Base-by-base conservation (phyloP, 768 basidiomycete genomes). In the Botryobasidium botryosum region DNA sequence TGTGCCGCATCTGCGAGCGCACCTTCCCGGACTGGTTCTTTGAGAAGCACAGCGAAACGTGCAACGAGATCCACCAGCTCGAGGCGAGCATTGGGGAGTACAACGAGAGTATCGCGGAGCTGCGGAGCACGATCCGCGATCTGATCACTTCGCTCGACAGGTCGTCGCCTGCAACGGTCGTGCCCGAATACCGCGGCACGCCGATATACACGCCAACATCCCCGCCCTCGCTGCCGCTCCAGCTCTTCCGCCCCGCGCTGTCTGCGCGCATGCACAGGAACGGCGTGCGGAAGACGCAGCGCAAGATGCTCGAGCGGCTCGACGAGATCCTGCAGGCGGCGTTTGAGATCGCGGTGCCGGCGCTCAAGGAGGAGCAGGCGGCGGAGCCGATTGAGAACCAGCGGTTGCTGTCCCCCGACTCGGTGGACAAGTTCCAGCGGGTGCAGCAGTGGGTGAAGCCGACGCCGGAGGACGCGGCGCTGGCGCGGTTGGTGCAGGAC, bases 11-110 rank as follows among this genome's bases (percentile, higher is more conserved):
- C 50, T 99, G 94, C 67, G 94, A 99, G 63, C 77, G 82, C 56
- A 79, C 83, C 53, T 83, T 97, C 47, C 91, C 92, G 2, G 84
- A 92, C 50, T 99, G 94, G 94, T 99, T 90, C 66, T 99, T 99
- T 59, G 94, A 97, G 66, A 97, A 96, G 66, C 94, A 99, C 66
- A 97, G 88, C 71, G 94, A 99, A 63, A 97, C 91, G 8, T 99
- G 94, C 55, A 86, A 77, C 52, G 92, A 96, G 63, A 79, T 84
- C 3, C 94, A 99, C 62, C 78, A 86, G 36, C 69, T 99, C 50
- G 94, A 99, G 62, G 88, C 90, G 15, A 91, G 94, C 61, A 90
- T 97, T 52, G 64, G 71, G 31, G 85, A 88, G 56, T 86, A 81
- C 66, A 94, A 97, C 63, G 94, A 99, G 59, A 79, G 79, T 20